Evolutionary conservation across 805 yeast genomes (phyloP), one percentile per base, ranked within the genome.

Genomic region (Candida nonsorbophila): DNA sequence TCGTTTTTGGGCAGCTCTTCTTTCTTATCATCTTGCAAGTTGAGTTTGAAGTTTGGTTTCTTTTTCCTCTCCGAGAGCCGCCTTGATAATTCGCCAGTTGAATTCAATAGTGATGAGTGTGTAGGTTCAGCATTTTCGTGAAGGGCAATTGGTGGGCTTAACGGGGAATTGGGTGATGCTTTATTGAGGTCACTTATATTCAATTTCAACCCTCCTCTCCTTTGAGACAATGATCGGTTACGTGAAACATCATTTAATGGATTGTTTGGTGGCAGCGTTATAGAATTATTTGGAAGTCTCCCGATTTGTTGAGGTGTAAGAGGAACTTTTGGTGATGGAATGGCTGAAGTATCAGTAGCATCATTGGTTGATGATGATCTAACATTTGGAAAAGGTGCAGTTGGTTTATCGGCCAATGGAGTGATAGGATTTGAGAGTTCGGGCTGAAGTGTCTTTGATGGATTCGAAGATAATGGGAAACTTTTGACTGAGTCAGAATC

Each of bases 151-250:
- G 47, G 44, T 2, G 50, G 42, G 21, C 40, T 39, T 2, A 28
- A 34, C 4, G 51, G 30, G 25, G 55, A 34, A 14, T 36, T 16
- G 43, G 51, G 32, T 33, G 30, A 38, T 35, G 36, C 45, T 39
- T 30, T 48, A 30, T 30, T 49, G 26, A 52, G 33, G 24, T 52
- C 63, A 21, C 33, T 41, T 40, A 72, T 53, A 42, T 68, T 64
- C 27, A 73, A 42, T 33, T 71, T 72, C 72, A 73, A 59, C 3
- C 36, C 36, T 4, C 77, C 77, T 43, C 79, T 49, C 45, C 79
- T 55, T 38, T 72, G 74, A 3, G 78, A 69, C 18, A 73, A 53
- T 1, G 77, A 63, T 0, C 71, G 55, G 38, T 62, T 67, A 28
- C 56, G 58, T 18, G 20, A 7, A 7, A 18, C 20, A 7, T 14